phyloP scores from a whole-genome alignment of 1,284 basidiomycete genomes.

The Pseudozyma sp. region DNA sequence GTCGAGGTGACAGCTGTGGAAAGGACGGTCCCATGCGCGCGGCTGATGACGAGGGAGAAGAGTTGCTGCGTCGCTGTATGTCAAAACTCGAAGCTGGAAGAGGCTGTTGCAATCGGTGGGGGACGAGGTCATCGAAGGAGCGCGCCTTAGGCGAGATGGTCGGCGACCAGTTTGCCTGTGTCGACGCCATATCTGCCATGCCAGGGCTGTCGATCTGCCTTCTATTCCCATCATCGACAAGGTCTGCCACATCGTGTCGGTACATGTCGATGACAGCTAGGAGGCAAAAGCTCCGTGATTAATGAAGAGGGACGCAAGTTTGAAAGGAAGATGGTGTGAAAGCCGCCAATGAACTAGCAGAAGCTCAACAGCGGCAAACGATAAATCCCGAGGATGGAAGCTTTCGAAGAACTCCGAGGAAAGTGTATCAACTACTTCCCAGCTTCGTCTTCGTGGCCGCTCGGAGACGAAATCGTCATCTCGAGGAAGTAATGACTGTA shows the following conservation, averaged over 20 bases:
- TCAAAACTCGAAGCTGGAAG: background rate
- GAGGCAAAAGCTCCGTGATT: no score
- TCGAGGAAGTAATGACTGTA: no score
- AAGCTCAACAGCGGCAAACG: no score
- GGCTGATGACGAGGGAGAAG: conserved; percentile 4
- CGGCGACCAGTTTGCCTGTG: conserved; percentile 2
- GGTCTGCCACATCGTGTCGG: background rate
- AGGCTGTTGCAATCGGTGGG: conserved; percentile 9
- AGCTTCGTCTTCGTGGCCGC: no score
- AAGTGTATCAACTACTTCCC: no score
- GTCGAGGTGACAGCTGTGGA: background rate
- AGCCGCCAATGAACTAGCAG: no score
- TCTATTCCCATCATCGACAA: background rate
- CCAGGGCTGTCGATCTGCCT: background rate
- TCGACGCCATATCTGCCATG: background rate
- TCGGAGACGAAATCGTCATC: no score
- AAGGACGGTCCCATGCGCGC: background rate
- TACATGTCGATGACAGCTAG: background rate
- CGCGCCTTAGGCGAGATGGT: background rate
- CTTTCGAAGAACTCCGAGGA: no score
- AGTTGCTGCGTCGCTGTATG: conserved; percentile 1
- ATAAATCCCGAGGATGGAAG: no score
- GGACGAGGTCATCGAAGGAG: conserved; percentile 5
- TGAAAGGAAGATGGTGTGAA: no score
- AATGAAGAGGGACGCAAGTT: no score